Evolutionary conservation across 2,329 filamentous ascomycete genomes (phyloP).

Genomic region (Nemania diffusa): DNA sequence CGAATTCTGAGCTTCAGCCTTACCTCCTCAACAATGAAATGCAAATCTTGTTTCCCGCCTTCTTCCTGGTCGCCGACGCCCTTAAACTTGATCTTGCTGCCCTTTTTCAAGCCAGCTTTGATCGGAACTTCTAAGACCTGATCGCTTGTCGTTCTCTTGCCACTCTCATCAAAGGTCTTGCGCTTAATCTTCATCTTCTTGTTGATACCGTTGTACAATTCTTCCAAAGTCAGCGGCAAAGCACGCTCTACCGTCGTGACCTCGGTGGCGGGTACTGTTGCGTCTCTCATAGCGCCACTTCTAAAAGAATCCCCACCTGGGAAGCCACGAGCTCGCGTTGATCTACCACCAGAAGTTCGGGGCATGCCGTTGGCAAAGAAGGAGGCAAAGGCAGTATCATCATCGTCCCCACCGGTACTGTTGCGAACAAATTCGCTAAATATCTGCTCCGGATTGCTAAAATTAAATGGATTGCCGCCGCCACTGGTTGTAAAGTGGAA

Average conservation of each 20-base stretch:
- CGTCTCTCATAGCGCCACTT: conserved; percentile 49
- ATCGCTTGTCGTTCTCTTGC: conserved; percentile 87
- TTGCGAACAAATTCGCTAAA: conserved; percentile 84
- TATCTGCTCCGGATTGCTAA: conserved; percentile 84
- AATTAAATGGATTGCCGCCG: conserved; percentile 75
- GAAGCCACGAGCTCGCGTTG: conserved; percentile 54
- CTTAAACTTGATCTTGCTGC: conserved; percentile 97
- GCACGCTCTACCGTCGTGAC: conserved; percentile 90
- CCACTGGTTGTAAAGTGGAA: conserved; percentile 73
- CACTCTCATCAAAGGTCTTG: conserved; percentile 88
- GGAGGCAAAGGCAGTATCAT: conserved; percentile 62
- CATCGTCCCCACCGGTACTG: conserved; percentile 54
- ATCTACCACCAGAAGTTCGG: conserved; percentile 47
- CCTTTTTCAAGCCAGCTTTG: conserved; percentile 94
- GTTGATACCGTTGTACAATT: conserved; percentile 84
- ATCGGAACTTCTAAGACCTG: conserved; percentile 94
- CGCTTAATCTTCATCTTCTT: conserved; percentile 99
- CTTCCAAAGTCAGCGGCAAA: conserved; percentile 83
- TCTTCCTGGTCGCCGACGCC: conserved; percentile 98
- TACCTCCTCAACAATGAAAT: conserved; percentile 95
- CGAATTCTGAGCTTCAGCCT: conserved; percentile 47
- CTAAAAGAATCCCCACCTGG: conserved; percentile 50
- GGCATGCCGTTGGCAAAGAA: conserved; percentile 63
- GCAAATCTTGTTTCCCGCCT: conserved; percentile 92
- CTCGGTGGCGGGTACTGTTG: conserved; percentile 73